Base-by-base conservation (phyloP, 2,329 filamentous ascomycete genomes). In the Alternaria ventricosa region DNA sequence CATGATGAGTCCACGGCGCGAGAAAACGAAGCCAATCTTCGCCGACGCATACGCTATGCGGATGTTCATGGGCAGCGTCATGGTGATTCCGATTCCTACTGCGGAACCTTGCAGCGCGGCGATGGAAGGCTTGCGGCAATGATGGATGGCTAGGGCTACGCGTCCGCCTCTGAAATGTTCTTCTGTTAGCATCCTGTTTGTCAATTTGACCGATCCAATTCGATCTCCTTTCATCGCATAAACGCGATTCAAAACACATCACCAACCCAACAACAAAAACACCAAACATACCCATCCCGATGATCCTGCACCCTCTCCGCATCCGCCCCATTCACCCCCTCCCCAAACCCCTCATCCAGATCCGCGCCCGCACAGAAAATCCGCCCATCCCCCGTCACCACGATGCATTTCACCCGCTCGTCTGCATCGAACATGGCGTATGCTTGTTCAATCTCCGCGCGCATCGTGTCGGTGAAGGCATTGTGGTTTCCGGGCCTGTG, bases 11-110 rank as follows among this genome's bases (percentile, higher is more conserved):
- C 91, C 91, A 46, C 91, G 85, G 25, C 90, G 86, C 23, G 86
- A 84, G 77, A 94, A 94, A 18, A 93, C 90, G 75, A 93, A 92
- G 56, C 91, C 91, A 66, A 93, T 86, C 74, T 90, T 91, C 3
- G 90, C 89, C 11, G 81, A 79, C 44, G 80, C 75, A 67, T 86
- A 87, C 43, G 81, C 84, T 28, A 87, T 80, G 45, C 87, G 82
- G 57, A 88, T 87, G 30, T 82, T 83, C 73, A 86, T 86, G 20
- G 87, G 85, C 12, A 88, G 81, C 0, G 84, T 86, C 84, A 87
- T 86, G 43, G 87, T 88, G 68, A 88, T 87, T 12, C 87, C 87
- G 22, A 88, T 81, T 20, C 86, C 86, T 2, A 87, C 86, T 11
- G 86, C 86, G 23, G 85, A 84, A 50, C 86, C 86, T 65, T 87